Evolutionary conservation across 1,284 basidiomycete species (phyloP), one percentile per base, ranked within the genome.

Genomic region (Peniophora sp.): DNA sequence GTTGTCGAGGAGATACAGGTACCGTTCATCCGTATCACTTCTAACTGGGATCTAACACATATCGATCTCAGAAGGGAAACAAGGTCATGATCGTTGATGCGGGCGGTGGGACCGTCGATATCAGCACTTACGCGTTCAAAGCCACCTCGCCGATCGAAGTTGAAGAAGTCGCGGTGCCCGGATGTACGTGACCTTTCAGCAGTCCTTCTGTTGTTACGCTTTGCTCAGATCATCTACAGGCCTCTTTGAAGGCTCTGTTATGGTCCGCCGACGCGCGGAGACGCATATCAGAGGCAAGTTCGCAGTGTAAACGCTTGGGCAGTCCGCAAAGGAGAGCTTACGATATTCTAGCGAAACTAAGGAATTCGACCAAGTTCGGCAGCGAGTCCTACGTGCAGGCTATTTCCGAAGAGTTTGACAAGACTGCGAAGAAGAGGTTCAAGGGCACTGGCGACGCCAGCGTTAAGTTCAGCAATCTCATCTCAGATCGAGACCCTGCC

Each of bases 361-460:
- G 54, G 22, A 55, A 62, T 78, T 5, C 58, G 32, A 60, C 66
- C 52, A 52, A 59, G 55, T 63, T 69, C 59, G 56, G 59, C 17
- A 56, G n/a, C 34, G 50, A 61, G 0, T 69, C 66, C 43, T 74
- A 71, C 36, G 55, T 79, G 23, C 63, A 65, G 2, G 62, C 71
- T 36, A 78, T 81, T 52, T n/a, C 38, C 38, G 62, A 68, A 1
- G 67, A 67, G 24, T 81, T 81, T 39, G 79, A 81, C 60, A 74
- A 70, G 52, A 71, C 70, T 0, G 72, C 77, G 11, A 81, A 80
- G 52, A 61, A 72, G 45, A 63, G 67, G 43, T 77, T 80, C 53
- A 45, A 24, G 23, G 44, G 44, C 20, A 61, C 65, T 2, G 73
- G 73, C 47, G 69, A 71, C 1, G 69, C 71, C 3, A 76, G 68